Percentiles rank a stretch among this genome's conserved stretches.
Conservation (phyloP, 441 rosid genomes). For the Gossypium davidsonii region DNA sequence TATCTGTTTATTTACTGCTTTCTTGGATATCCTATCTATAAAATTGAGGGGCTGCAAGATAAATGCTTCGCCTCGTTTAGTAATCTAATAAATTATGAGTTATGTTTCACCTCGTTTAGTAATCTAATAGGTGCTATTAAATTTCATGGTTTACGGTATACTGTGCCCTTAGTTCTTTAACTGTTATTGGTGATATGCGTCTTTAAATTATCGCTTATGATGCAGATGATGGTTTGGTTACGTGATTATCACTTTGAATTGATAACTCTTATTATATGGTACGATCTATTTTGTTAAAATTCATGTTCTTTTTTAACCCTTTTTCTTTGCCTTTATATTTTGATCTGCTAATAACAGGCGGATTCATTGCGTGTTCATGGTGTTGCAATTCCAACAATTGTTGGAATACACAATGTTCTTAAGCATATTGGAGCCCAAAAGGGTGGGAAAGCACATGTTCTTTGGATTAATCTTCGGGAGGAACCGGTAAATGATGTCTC, state of each 20-base stretch:
- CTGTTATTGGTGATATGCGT: too few species aligned
- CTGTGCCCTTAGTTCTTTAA: neutral
- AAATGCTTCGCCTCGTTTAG: neutral
- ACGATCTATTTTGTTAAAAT: neutral
- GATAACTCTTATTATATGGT: too few species aligned
- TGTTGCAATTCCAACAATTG: constrained; percentile 84
- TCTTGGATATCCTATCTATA: neutral
- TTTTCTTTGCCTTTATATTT: constrained; percentile 7
- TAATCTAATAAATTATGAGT: neutral
- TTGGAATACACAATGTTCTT: constrained; percentile 86
- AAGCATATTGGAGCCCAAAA: constrained; percentile 72
- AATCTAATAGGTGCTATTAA: neutral
- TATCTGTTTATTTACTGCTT: neutral
- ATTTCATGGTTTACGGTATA: neutral
- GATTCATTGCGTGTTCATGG: constrained; percentile 82
- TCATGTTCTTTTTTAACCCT: neutral
- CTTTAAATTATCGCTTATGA: too few species aligned
- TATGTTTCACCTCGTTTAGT: neutral
- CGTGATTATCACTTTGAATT: too few species aligned
- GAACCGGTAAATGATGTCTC: constrained; percentile 62
- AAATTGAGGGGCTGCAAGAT: neutral
- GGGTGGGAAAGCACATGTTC: constrained; percentile 54
- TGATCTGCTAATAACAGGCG: constrained; percentile 44
- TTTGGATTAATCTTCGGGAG: constrained; percentile 95
- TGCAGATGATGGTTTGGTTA: too few species aligned